Evolutionary conservation across 495 filamentous ascomycete genomes (phyloP).

Genomic region (Hypoxylon cercidicola): DNA sequence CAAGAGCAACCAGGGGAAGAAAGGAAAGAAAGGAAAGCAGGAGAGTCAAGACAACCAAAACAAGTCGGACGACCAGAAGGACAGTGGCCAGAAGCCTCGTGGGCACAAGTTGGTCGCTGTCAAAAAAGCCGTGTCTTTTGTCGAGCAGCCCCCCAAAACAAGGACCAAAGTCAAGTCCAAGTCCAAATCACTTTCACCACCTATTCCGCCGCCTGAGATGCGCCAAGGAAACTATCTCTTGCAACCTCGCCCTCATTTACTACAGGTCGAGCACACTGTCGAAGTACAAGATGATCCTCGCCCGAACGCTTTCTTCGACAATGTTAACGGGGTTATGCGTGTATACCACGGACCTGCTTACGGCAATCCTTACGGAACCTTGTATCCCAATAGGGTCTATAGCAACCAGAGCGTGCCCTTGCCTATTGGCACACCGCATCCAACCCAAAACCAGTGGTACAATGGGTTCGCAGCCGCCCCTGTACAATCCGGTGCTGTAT

Average conservation of each 20-base stretch:
- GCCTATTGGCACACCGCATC: conserved; percentile 39
- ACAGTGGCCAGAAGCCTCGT: neutral
- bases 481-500: neutral
- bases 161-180: conserved; percentile 6
- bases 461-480: conserved; percentile 33
- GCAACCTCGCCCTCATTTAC: conserved; percentile 48
- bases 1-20: conserved; percentile 10
- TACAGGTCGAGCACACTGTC: conserved; percentile 57
- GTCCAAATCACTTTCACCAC: neutral
- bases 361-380: conserved; percentile 52
- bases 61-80: neutral
- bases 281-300: conserved; percentile 54
- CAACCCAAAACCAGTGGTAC: conserved; percentile 41
- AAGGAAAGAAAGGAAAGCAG: conserved; percentile 8
- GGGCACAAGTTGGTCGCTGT: neutral
- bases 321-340: conserved; percentile 50
- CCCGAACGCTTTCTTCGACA: conserved; percentile 63
- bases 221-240: conserved; percentile 47
- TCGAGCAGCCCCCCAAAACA: neutral
- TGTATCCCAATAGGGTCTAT: conserved; percentile 39
- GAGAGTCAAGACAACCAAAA: conserved; percentile 15
- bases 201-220: conserved; percentile 11
- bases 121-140: neutral
- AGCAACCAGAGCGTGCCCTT: conserved; percentile 23
- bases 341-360: conserved; percentile 62